Evolutionary conservation across 768 basidiomycete genomes (phyloP), one percentile per base, ranked within the genome.

Genomic region (Phallus indusiatus): DNA sequence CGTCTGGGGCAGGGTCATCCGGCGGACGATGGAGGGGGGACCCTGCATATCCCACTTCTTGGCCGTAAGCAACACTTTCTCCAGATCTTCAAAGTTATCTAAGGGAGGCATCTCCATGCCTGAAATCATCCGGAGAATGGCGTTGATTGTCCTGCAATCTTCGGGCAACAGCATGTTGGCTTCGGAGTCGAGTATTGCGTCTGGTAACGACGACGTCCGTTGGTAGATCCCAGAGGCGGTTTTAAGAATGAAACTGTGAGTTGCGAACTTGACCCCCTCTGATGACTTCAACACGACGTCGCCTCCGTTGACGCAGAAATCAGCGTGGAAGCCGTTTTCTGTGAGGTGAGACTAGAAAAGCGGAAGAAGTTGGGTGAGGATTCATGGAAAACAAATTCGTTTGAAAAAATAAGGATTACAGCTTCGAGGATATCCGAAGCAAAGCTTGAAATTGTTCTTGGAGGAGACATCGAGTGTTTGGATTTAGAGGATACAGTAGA

Each of bases 41-140:
- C 84, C 85, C 0, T 80, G 77, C 81, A 84, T 86, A 36, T 85
- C 84, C 67, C 86, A 86, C 65, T 84, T 85, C 65, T 86, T 83
- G 0, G 83, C 79, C 0, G 82, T 81, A 56, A 76, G 81, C 12
- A 86, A 70, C n/a, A 86, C 64, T 3, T 75, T 68, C 56, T 86
- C 84, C 55, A 86, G 69, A 34, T 69, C 61, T 63, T 84, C 82
- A 66, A 78, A 81, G 0, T 78, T 78, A 37, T 72, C 71, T 22
- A 83, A 69, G 3, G 70, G 67, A 14, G 76, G 71, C 16, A 86
- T 74, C 0, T 81, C 73, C 11, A 84, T 73, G 9, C 85, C 84
- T 53, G 79, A 83, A 21, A 81, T 73, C 80, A 86, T 83, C 61
- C 78, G 78, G 2, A 86, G 72, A 2, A 86, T 69, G 10, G 73